These are phyloP conservation scores for Fusarium mundagurra DNA, from an alignment of 2,329 filamentous ascomycete genomes.

Conservation along the genomic window DNA sequence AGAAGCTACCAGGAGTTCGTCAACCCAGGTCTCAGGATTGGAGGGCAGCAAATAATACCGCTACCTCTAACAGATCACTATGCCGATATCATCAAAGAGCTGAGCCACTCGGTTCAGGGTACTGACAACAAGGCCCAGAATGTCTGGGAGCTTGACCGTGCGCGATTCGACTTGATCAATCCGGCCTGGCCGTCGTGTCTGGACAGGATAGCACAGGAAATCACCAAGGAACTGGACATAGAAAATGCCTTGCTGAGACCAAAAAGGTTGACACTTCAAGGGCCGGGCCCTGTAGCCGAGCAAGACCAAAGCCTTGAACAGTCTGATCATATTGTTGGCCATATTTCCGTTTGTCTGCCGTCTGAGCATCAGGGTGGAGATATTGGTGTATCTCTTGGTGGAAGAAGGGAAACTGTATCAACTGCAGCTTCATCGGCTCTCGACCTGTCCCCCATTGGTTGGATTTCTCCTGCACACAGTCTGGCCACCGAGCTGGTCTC, in stretches of 20 bases:
- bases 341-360: constrained; percentile 18
- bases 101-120: not conserved
- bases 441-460: constrained; percentile 19
- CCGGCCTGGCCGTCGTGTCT: constrained; percentile 14
- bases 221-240: not conserved
- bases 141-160: constrained; percentile 15
- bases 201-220: not conserved
- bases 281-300: not conserved
- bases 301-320: not conserved
- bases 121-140: not conserved
- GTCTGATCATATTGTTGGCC: not conserved
- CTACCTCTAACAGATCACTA: constrained; percentile 16
- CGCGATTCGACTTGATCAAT: constrained; percentile 22
- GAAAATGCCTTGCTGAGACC: not conserved
- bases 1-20: constrained; percentile 8
- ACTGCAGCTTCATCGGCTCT: constrained; percentile 6
- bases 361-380: constrained; percentile 18
- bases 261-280: constrained; percentile 11
- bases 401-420: not conserved
- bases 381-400: constrained; percentile 13
- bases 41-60: not conserved
- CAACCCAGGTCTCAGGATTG: constrained; percentile 24
- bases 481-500: constrained; percentile 10
- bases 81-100: constrained; percentile 10
- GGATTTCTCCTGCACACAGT: constrained; percentile 1